Evolutionary conservation across 1,284 basidiomycete genomes (phyloP), one percentile per base, ranked within the genome.

Genomic region (Amylostereum areolatum): DNA sequence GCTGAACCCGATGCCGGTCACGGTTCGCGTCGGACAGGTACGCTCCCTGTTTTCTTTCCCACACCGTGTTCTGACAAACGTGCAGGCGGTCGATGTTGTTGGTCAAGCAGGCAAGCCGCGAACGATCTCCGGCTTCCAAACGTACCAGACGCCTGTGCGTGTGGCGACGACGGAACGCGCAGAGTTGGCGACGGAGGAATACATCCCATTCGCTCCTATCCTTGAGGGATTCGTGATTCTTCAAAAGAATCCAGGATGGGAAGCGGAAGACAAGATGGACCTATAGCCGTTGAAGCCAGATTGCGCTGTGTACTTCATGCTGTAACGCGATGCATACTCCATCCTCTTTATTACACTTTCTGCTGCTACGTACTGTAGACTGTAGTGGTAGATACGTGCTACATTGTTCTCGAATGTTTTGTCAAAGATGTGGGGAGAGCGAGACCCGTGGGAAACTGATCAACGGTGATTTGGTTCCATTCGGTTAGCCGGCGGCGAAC

Each of bases 141-240:
- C 97, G 28, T 93, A 98, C 69, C 86, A 90, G 58, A 94, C 95
- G 42, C 97, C 97, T 0, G 96, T 99, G 43, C 84, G 97, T 45
- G 71, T 99, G 49, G 95, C 91, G 2, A 96, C 93, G 49, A 90
- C 85, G 11, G 96, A 99, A 64, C 78, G 97, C 43, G 94, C 92
- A 3, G 97, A 99, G 70, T 70, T 99, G 58, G 97, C 92, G 12
- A 98, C 95, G 30, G 97, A 98, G 66, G 96, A 99, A 71, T 98
- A 79, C 67, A 90, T 98, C 61, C 86, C 93, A 7, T 99, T 90
- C 66, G 80, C 85, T 45, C 83, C 85, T 58, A 89, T 93, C 34
- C 74, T 97, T 46, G 95, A 97, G 67, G 92, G 93, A 53, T 88
- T 96, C 59, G 86, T 94, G 37, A 85, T 94, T 48, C 65, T 95